phyloP scores from a whole-genome alignment of 75 land plant species.

The Gnetum montanum region DNA sequence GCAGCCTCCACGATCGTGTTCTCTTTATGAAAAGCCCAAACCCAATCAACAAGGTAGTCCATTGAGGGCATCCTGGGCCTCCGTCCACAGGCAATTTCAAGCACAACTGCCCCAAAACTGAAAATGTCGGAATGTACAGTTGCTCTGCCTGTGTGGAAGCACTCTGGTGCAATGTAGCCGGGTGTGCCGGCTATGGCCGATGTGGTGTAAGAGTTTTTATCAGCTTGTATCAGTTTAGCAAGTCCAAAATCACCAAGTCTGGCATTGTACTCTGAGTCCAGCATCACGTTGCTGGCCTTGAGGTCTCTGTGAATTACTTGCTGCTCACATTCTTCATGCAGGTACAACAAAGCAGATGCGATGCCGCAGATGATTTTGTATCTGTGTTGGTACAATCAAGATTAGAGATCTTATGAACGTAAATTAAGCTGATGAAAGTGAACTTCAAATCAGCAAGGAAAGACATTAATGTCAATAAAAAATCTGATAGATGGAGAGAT shows the following conservation, averaged over 20 bases:
- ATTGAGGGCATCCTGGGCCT: background rate
- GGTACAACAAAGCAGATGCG: slow-evolving; percentile 23
- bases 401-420: no score
- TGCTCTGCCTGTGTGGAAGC: slow-evolving; percentile 10
- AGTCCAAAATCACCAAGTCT: slow-evolving; percentile 15
- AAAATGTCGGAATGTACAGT: slow-evolving; percentile 15
- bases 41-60: slow-evolving; percentile 14
- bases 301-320: slow-evolving; percentile 19
- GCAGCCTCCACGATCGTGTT: slow-evolving; percentile 5
- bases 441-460: no score
- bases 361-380: slow-evolving; percentile 28
- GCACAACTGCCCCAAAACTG: slow-evolving; percentile 14
- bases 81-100: slow-evolving; percentile 15
- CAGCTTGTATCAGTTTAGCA: slow-evolving; percentile 10
- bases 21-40: slow-evolving; percentile 10
- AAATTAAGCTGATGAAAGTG: no score
- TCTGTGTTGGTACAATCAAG: no score
- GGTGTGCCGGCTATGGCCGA: slow-evolving; percentile 11
- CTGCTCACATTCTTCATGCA: slow-evolving; percentile 43
- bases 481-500: no score
- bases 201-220: slow-evolving; percentile 9
- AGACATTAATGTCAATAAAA: no score
- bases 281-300: slow-evolving; percentile 17
- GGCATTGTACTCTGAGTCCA: slow-evolving; percentile 13
- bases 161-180: slow-evolving; percentile 18